phyloP scores from a whole-genome alignment of 768 basidiomycete genomes.

The Termitomyces sp. region DNA sequence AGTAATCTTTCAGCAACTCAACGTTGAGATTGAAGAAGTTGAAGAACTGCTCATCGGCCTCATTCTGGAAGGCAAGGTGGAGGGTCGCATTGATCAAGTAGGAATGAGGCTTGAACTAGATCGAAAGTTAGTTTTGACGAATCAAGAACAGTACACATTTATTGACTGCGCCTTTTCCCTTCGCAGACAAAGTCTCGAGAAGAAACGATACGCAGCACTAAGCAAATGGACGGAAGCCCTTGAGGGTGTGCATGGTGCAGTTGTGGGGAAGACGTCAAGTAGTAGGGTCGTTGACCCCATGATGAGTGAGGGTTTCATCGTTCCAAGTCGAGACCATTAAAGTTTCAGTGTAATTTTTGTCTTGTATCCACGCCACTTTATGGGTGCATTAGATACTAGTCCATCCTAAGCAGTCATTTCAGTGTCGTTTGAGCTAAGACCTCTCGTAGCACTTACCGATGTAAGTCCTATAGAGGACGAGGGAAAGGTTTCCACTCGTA shows the following conservation, averaged over 20 bases:
- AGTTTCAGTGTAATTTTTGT: constrained; percentile 11
- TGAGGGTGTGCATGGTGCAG: constrained; percentile 70
- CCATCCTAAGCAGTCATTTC: background rate
- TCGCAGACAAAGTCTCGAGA: constrained; percentile 79
- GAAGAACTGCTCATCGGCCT: constrained; percentile 92
- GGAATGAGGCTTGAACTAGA: constrained; percentile 91
- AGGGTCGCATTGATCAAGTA: constrained; percentile 96
- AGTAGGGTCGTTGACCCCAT: constrained; percentile 36
- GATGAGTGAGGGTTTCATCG: constrained; percentile 16
- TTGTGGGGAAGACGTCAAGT: constrained; percentile 64
- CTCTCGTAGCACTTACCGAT: constrained; percentile 11
- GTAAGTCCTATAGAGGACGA: constrained; percentile 39
- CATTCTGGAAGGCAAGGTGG: constrained; percentile 95
- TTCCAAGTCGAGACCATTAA: constrained; percentile 15
- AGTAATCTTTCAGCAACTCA: constrained; percentile 72
- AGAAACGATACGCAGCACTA: constrained; percentile 79
- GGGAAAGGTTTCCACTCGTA: constrained; percentile 79
- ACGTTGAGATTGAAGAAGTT: constrained; percentile 88
- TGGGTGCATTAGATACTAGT: background rate
- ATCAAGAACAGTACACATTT: background rate
- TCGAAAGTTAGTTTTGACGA: constrained; percentile 55
- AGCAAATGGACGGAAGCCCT: constrained; percentile 83
- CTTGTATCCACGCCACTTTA: background rate
- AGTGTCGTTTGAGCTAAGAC: background rate
- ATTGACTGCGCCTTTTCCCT: background rate